Base-by-base conservation (phyloP, 257 asterid genomes). In the Jasminum sambac region DNA sequence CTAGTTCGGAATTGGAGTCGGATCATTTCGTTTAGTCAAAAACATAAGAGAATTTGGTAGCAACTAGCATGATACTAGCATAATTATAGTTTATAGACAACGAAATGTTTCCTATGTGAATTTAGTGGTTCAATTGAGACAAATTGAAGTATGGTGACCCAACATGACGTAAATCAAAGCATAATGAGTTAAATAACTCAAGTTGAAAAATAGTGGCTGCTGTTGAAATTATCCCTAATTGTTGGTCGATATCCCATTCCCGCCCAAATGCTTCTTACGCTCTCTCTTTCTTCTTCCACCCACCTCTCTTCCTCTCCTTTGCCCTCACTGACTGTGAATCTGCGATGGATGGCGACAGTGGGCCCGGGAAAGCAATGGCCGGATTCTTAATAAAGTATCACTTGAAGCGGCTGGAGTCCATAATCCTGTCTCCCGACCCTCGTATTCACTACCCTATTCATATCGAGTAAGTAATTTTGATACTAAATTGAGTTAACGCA, bases 361-460 rank as follows among this genome's bases (percentile, higher is more conserved):
- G 30, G 19, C 79, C 69, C 75, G 57, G 75, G 74, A 88, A 83
- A 76, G 93, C 87, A 75, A 63, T 95, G 86, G 96, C 95, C 30
- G 88, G 82, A 24, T 95, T 86, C 78, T 74, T 94, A 78, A 78
- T 84, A 38, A 82, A 81, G 66, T 74, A 81, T 72, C 84, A 87
- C 39, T 34, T 85, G 43, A 88, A 83, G 40, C 88, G 89, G 79
- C 96, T 95, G 30, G 79, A 76, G 19, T 74, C 66, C 69, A 82
- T 91, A 59, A 80, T 91, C 72, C 78, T 88, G 70, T 76, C 91
- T 34, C 66, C 88, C 40, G 96, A 95, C 74, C 87, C 86, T 74
- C 99, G 98, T 67, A 87, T 89, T 77, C 98, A 95, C 84, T 91
- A 86, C 74, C 85, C 97, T 72, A 82, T 91, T 65, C 78, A 76